A percentile compares a stretch with the other conserved stretches of the same genome.
These are phyloP conservation scores for Microbotryomycetes sp. DNA, from an alignment of 1,284 basidiomycete species.

Conservation along the genomic window DNA sequence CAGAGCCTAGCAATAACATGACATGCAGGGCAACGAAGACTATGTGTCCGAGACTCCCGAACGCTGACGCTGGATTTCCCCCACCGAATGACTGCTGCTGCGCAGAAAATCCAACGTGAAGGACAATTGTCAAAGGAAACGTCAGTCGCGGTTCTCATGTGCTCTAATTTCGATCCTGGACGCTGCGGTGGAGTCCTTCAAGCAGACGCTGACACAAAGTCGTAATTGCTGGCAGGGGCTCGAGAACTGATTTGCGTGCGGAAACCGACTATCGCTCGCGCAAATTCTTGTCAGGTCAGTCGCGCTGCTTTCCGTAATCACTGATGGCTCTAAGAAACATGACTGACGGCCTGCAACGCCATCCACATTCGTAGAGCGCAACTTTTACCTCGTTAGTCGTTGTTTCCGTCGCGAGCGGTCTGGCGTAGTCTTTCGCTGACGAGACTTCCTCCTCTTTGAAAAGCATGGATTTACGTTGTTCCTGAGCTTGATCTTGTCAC, in stretches of 20 bases:
- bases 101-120: slow-evolving; percentile 32
- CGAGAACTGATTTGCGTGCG: slow-evolving; percentile 35
- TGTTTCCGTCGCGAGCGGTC: too few species aligned
- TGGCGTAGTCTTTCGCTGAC: too few species aligned
- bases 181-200: too few species aligned
- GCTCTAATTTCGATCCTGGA: too few species aligned
- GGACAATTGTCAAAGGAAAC: slow-evolving; percentile 8
- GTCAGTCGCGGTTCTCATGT: slow-evolving; percentile 6
- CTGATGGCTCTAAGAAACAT: too few species aligned
- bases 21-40: not conserved
- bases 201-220: not conserved
- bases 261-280: slow-evolving; percentile 40
- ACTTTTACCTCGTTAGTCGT: slow-evolving; percentile 35
- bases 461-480: slow-evolving; percentile 42
- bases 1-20: not conserved
- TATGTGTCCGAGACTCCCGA: not conserved
- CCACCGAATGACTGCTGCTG: slow-evolving; percentile 7
- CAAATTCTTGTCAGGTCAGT: slow-evolving; percentile 37
- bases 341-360: too few species aligned
- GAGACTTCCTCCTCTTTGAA: too few species aligned
- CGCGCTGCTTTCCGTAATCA: not conserved
- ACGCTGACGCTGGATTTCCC: not conserved
- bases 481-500: slow-evolving; percentile 44
- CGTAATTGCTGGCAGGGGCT: not conserved
- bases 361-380: slow-evolving; percentile 31